Conservation (phyloP, 1,284 basidiomycete species). For the Puccinia coronata region DNA sequence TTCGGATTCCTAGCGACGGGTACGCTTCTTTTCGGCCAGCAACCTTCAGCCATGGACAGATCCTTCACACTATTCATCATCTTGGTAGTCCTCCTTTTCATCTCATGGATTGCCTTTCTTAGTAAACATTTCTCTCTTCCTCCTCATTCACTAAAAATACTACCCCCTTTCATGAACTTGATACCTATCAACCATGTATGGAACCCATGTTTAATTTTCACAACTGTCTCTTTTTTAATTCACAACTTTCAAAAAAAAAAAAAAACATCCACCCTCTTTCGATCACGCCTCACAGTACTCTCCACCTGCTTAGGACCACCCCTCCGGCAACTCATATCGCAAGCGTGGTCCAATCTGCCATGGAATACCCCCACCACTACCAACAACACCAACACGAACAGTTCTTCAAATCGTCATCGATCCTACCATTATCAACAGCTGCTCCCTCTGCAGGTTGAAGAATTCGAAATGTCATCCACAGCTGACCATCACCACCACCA, state of each 20-base stretch:
- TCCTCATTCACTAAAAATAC: neutral
- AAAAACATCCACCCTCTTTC: neutral
- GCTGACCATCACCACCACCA: neutral
- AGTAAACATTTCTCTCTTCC: neutral
- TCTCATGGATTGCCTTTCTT: constrained; percentile 3
- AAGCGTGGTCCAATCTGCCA: constrained; percentile 17
- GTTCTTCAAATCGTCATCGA: neutral
- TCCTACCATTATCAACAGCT: constrained; percentile 22
- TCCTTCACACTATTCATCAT: constrained; percentile 22
- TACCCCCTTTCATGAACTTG: neutral
- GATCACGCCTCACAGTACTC: constrained; percentile 8
- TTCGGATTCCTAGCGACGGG: no score
- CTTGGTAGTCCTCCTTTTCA: constrained; percentile 20
- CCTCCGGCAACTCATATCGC: constrained; percentile 9
- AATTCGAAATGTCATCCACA: constrained; percentile 31
- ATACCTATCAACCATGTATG: neutral
- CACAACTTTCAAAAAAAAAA: neutral
- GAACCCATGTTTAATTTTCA: neutral
- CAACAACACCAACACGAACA: neutral
- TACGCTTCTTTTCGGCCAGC: no score
- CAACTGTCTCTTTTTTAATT: neutral
- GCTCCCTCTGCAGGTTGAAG: constrained; percentile 17
- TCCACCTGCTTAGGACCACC: constrained; percentile 43
- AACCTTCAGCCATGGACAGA: constrained; percentile 27
- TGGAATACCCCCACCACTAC: neutral